Percentiles rank a stretch among this genome's conserved stretches.
These are phyloP conservation scores for Lecanicillium sp. DNA, from an alignment of 2,329 filamentous ascomycete genomes.

Conservation along the genomic window DNA sequence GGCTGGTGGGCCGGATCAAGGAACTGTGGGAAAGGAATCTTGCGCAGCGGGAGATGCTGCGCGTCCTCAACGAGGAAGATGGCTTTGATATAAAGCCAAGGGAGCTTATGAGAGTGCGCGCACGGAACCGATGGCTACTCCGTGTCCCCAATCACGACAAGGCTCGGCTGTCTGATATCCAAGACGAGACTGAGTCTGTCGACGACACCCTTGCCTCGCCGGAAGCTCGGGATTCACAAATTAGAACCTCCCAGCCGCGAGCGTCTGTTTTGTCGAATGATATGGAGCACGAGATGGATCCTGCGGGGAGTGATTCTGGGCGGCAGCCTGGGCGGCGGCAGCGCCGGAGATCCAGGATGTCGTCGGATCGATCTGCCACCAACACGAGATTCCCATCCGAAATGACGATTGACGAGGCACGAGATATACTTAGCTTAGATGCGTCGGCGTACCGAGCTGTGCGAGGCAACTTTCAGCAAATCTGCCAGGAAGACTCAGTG, in stretches of 20 bases:
- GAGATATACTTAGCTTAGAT: slow-evolving; percentile 59
- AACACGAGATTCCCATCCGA: slow-evolving; percentile 75
- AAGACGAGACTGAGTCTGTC: slow-evolving; percentile 11
- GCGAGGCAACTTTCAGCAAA: slow-evolving; percentile 58
- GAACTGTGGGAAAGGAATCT: slow-evolving; percentile 73
- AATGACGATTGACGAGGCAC: slow-evolving; percentile 73
- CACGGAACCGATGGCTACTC: slow-evolving; percentile 61
- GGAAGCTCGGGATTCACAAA: background rate
- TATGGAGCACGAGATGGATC: background rate
- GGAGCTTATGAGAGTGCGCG: slow-evolving; percentile 62
- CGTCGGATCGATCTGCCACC: slow-evolving; percentile 59
- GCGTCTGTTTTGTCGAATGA: background rate
- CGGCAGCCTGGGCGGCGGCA: slow-evolving; percentile 6
- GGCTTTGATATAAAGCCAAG: slow-evolving; percentile 66
- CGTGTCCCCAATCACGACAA: slow-evolving; percentile 54
- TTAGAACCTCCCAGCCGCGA: too few relatives aligned
- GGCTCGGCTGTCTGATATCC: slow-evolving; percentile 17
- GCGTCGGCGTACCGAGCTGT: slow-evolving; percentile 55
- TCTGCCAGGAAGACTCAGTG: slow-evolving; percentile 61
- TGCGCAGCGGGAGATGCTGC: slow-evolving; percentile 65
- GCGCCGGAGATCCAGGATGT: slow-evolving; percentile 40
- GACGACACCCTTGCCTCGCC: slow-evolving; percentile 2
- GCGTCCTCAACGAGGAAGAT: slow-evolving; percentile 57
- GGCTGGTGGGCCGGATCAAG: slow-evolving; percentile 60
- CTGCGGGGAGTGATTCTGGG: slow-evolving; percentile 1